Evolutionary conservation across 2,329 filamentous ascomycete genomes (phyloP).

Genomic region (Coleophoma crateriformis): DNA sequence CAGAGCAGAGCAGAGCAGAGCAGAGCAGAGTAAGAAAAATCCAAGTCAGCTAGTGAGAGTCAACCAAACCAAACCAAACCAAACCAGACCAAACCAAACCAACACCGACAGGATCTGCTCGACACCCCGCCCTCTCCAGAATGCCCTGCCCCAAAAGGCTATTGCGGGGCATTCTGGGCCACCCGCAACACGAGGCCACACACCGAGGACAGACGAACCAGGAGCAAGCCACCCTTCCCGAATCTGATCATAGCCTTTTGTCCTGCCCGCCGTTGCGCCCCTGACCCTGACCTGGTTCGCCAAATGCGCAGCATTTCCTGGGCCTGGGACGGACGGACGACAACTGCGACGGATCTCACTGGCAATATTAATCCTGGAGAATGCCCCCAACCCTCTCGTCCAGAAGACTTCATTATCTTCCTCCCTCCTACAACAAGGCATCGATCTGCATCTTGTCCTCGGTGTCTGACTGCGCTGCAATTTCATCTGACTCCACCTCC

Average conservation of each 20-base stretch:
- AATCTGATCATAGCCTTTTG: neutral
- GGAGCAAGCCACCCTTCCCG: neutral
- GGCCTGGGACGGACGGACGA: too few relatives aligned
- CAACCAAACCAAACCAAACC: too few relatives aligned
- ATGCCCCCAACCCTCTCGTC: slow-evolving; percentile 5
- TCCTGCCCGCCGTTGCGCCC: neutral
- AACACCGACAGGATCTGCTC: too few relatives aligned
- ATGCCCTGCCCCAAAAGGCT: too few relatives aligned
- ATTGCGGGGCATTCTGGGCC: neutral
- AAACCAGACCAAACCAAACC: too few relatives aligned
- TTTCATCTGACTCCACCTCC: slow-evolving; percentile 17
- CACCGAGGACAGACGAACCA: too few relatives aligned
- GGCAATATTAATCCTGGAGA: slow-evolving; percentile 9
- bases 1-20: too few relatives aligned
- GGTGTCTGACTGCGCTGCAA: slow-evolving; percentile 19
- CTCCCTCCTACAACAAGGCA: slow-evolving; percentile 9
- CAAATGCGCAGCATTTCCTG: too few relatives aligned
- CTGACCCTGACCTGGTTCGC: neutral
- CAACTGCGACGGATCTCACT: neutral
- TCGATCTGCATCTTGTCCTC: slow-evolving; percentile 6
- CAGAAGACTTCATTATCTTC: slow-evolving; percentile 1
- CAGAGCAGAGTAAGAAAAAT: too few relatives aligned
- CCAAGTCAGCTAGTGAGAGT: too few relatives aligned
- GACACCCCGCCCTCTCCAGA: too few relatives aligned
- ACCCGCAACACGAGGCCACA: neutral